Conservation (phyloP, 768 basidiomycete species). For the Agaricus bisporus region DNA sequence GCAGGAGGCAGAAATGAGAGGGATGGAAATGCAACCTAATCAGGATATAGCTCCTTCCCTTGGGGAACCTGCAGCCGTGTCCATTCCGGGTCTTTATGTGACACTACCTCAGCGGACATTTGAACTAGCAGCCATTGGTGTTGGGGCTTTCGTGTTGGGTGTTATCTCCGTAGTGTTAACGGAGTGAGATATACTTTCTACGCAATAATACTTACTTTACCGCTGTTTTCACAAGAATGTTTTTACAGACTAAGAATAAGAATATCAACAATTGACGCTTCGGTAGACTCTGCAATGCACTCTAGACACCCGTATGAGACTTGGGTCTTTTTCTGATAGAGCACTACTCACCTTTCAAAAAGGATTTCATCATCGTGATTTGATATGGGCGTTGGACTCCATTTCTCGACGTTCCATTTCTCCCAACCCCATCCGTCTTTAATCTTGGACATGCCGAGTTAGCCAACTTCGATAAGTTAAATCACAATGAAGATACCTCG, state of each 20-base stretch:
- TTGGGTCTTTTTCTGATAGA: neutral
- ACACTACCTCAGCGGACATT: slow-evolving; percentile 16
- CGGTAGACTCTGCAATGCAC: slow-evolving; percentile 51
- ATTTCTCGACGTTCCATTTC: slow-evolving; percentile 51
- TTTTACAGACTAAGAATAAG: neutral
- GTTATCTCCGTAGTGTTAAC: slow-evolving; percentile 25
- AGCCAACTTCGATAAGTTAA: neutral
- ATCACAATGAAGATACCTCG: slow-evolving; percentile 36
- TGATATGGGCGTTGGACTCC: slow-evolving; percentile 35
- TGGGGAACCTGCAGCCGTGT: neutral
- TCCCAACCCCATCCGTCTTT: slow-evolving; percentile 64
- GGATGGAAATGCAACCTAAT: neutral
- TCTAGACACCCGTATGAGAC: slow-evolving; percentile 18
- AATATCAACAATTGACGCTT: slow-evolving; percentile 29
- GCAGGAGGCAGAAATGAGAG: neutral
- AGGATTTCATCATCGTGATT: slow-evolving; percentile 39
- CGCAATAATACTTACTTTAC: neutral
- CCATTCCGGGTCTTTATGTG: slow-evolving; percentile 3
- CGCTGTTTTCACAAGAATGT: neutral
- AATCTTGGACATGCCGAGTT: slow-evolving; percentile 32
- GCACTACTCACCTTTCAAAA: slow-evolving; percentile 35
- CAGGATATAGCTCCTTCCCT: slow-evolving; percentile 1
- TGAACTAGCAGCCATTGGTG: slow-evolving; percentile 27
- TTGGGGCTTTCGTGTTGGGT: slow-evolving; percentile 31
- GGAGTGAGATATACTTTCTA: slow-evolving; percentile 12